Evolutionary conservation across 441 rosid genomes (phyloP).

Genomic region (Gossypium aridum): DNA sequence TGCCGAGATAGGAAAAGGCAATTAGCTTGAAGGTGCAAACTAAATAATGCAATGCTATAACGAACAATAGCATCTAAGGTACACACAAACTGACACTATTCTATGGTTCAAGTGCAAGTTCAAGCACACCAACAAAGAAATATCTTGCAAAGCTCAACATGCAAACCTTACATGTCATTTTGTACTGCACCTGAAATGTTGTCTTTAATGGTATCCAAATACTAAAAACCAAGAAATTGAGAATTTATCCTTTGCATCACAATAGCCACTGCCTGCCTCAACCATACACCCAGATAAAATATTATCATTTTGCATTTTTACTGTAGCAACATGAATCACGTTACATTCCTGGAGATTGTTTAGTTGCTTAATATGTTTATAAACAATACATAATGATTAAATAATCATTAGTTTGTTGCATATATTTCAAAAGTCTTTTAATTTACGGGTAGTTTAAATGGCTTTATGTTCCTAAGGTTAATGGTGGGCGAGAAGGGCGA

Average conservation of each 20-base stretch:
- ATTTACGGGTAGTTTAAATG: neutral
- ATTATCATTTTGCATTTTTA: neutral
- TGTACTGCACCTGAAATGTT: neutral
- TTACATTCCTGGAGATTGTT: neutral
- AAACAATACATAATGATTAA: neutral
- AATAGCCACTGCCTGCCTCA: neutral
- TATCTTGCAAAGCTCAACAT: neutral
- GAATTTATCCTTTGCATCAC: neutral
- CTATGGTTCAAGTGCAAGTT: neutral
- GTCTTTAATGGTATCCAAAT: neutral
- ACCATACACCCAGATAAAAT: neutral
- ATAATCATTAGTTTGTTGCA: neutral
- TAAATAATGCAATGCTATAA: neutral
- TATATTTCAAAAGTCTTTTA: slow-evolving; percentile 8
- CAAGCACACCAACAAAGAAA: neutral
- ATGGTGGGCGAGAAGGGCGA: slow-evolving; percentile 95
- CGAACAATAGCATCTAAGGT: neutral
- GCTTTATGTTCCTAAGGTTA: slow-evolving; percentile 44
- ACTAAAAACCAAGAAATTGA: neutral
- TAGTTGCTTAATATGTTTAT: neutral
- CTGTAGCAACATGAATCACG: neutral
- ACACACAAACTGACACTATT: neutral
- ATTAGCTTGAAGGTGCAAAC: neutral
- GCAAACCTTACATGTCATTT: neutral
- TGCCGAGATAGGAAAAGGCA: neutral